phyloP scores from a whole-genome alignment of 2,329 filamentous ascomycete genomes.

The Exophiala sp. region DNA sequence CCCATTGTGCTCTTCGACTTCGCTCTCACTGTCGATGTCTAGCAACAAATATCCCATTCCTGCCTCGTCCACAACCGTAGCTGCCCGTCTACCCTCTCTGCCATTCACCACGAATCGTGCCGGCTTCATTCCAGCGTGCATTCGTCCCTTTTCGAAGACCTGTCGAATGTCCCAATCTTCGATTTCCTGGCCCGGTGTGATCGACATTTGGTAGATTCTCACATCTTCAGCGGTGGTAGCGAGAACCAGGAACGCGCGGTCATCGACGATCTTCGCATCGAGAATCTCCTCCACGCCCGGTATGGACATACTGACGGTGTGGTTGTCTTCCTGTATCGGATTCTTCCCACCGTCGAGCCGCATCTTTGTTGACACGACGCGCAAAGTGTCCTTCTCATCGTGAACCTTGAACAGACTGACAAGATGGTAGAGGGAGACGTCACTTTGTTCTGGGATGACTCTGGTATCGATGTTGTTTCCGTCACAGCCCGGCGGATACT shows the following conservation, averaged over 20 bases:
- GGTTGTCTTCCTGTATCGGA: constrained; percentile 3
- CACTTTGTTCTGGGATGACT: constrained; percentile 15
- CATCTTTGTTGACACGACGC: constrained; percentile 3
- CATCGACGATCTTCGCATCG: constrained; percentile 64
- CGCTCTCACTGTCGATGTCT: constrained; percentile 44
- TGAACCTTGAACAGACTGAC: constrained; percentile 5
- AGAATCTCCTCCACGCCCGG: constrained; percentile 42
- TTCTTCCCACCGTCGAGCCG: constrained; percentile 12
- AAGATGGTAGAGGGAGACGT: constrained; percentile 13
- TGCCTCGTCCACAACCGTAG: constrained; percentile 52
- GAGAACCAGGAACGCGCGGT: constrained; percentile 56
- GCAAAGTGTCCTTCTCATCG: constrained; percentile 3
- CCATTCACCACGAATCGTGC: constrained; percentile 51
- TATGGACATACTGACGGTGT: not conserved
- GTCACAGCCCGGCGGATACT: constrained; percentile 9
- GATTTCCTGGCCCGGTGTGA: constrained; percentile 9
- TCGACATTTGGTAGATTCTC: constrained; percentile 9
- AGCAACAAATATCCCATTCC: constrained; percentile 51
- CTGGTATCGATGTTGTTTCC: constrained; percentile 12
- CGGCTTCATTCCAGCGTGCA: constrained; percentile 41
- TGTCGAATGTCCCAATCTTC: constrained; percentile 39
- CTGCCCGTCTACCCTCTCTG: constrained; percentile 46
- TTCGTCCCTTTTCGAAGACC: constrained; percentile 40
- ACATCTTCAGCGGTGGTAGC: constrained; percentile 35
- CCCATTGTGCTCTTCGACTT: constrained; percentile 31